Evolutionary conservation across 2,329 filamentous ascomycete genomes (phyloP), one percentile per base, ranked within the genome.

Genomic region (Trichophyton equinum): DNA sequence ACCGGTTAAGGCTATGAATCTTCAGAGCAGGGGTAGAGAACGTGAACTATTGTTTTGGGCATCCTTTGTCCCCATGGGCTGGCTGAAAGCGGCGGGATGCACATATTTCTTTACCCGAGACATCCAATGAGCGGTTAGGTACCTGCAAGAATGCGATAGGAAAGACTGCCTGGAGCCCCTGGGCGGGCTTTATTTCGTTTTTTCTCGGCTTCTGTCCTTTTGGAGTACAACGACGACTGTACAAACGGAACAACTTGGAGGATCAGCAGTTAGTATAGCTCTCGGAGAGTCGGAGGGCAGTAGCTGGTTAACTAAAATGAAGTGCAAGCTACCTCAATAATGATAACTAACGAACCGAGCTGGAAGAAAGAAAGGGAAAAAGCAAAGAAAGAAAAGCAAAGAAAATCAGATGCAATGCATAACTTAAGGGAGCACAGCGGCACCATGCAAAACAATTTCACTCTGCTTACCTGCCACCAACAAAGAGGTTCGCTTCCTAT

Each of bases 11-110:
- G 44, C 40, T 33, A 59, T 49, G 47, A 33, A 38, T 20, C 57
- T 59, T 49, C 44, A 36, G 30, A 55, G 38, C 36, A 33, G 20
- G 30, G 18, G 18, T 38, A 11, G 58, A 30, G 56, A 60, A 62
- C 49, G 51, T 61, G 60, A 64, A 61, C 64, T 64, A 67, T 67
- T 66, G 67, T 67, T 66, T 69, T 65, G 65, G 65, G 66, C 62
- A 70, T 68, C 62, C 70, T 73, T 73, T 73, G 69, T 72, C 68
- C 15, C 66, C 60, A 49, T n/a, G 15, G 61, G 57, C 60, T 60
- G 36, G 27, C 62, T 64, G 66, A 67, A 71, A 65, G 68, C 71
- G 71, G 71, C 65, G 65, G 65, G 57, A 67, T 69, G 65, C 65
- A 65, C 57, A 58, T 25, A 65, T 64, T 64, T 61, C 63, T 62